These are phyloP conservation scores for Zanthoxylum bungeanum DNA, from an alignment of 345 rosid genomes.

Conservation along the genomic window DNA sequence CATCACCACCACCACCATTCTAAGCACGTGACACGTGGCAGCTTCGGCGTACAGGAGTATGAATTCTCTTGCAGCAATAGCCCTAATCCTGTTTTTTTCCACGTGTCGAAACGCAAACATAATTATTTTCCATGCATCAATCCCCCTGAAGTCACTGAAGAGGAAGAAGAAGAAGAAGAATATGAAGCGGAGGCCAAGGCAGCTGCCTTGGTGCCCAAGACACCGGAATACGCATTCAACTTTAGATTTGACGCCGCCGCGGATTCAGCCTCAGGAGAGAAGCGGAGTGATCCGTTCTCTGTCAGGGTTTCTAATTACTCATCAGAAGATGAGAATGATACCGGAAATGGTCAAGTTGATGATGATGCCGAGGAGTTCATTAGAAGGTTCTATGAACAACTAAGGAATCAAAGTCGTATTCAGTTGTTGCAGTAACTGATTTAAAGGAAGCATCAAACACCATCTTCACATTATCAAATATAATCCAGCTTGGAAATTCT, in stretches of 20 bases:
- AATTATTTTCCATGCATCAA: constrained; percentile 54
- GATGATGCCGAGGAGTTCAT: constrained; percentile 64
- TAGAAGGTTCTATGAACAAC: constrained; percentile 46
- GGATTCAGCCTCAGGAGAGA: constrained; percentile 22
- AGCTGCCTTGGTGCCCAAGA: constrained; percentile 32
- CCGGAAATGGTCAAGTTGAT: constrained; percentile 31
- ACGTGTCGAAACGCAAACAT: constrained; percentile 35
- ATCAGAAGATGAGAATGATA: constrained; percentile 35
- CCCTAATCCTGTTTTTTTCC: constrained; percentile 58
- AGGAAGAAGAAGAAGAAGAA: constrained; percentile 19
- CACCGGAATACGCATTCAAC: constrained; percentile 42
- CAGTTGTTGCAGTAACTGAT: constrained; percentile 39
- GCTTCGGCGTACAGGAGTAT: constrained; percentile 53
- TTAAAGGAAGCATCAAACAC: not conserved
- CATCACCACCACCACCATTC: constrained; percentile 17
- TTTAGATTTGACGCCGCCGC: constrained; percentile 19
- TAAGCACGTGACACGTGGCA: constrained; percentile 25
- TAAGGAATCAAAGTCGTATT: constrained; percentile 42
- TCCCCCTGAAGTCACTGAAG: constrained; percentile 30
- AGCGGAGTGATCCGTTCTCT: constrained; percentile 30
- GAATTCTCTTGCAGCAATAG: constrained; percentile 68
- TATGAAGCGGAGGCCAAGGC: constrained; percentile 13
- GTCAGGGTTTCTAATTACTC: constrained; percentile 47
- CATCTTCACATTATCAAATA: not conserved
- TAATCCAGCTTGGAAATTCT: not conserved